These are phyloP conservation scores for Bidens hawaiensis DNA, from an alignment of 140 eudicot species.

Conservation along the genomic window DNA sequence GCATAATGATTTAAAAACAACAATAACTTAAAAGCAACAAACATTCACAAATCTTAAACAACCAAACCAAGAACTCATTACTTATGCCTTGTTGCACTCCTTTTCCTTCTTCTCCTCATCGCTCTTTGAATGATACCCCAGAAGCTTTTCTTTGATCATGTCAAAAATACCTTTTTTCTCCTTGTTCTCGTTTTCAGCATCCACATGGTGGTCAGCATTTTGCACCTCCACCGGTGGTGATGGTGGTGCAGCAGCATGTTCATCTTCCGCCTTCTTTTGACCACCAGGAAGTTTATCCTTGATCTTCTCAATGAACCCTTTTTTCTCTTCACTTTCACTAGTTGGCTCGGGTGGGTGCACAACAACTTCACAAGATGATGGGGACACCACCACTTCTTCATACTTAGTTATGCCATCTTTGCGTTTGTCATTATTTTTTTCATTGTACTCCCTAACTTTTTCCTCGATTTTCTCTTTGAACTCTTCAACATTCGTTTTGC, in stretches of 20 bases:
- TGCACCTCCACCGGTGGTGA: constrained; percentile 5
- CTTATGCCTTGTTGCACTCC: constrained; percentile 18
- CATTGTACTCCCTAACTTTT: constrained; percentile 37
- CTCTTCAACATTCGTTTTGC: constrained; percentile 27
- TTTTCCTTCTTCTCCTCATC: constrained; percentile 39
- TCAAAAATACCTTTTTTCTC: constrained; percentile 53
- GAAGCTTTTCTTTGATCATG: constrained; percentile 61
- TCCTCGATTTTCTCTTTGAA: constrained; percentile 33
- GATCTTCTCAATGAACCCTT: constrained; percentile 64
- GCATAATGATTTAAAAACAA: constrained; percentile 7
- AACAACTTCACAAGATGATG: constrained; percentile 15
- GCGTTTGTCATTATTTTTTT: constrained; percentile 46
- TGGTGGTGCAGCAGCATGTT: constrained; percentile 12
- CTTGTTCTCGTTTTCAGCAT: constrained; percentile 33
- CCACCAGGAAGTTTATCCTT: constrained; percentile 61
- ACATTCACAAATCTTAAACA: constrained; percentile 13
- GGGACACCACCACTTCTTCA: constrained; percentile 35
- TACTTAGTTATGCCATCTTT: constrained; percentile 36
- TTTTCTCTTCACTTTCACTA: constrained; percentile 54
- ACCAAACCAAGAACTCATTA: constrained; percentile 1
- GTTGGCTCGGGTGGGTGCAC: constrained; percentile 27
- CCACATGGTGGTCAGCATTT: constrained; percentile 7
- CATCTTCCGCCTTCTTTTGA: constrained; percentile 38
- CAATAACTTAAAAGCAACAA: constrained; percentile 8
- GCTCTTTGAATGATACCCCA: constrained; percentile 43